These are phyloP conservation scores for Coemansia erecta DNA, from an alignment of 192 early-diverging fungal species.

Conservation along the genomic window DNA sequence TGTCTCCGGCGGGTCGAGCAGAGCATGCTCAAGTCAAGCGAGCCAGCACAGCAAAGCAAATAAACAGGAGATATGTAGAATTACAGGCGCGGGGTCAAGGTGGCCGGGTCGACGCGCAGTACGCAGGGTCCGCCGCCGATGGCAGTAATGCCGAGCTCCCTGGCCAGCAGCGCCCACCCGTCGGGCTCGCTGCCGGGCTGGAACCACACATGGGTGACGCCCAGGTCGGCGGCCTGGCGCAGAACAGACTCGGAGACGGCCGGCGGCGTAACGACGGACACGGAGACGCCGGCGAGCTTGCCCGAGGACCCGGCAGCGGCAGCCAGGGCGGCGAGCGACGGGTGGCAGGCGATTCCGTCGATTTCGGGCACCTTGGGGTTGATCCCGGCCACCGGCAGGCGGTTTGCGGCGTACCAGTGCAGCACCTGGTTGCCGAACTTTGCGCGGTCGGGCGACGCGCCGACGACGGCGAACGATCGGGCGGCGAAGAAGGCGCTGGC, in stretches of 20 bases:
- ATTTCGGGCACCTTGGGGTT: slow-evolving; percentile 19
- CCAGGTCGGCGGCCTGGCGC: slow-evolving; percentile 11
- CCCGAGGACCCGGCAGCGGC: not conserved
- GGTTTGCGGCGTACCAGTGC: slow-evolving; percentile 59
- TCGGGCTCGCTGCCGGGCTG: slow-evolving; percentile 43
- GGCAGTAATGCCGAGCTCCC: slow-evolving; percentile 11
- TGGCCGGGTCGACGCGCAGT: slow-evolving; percentile 12
- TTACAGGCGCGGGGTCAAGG: not conserved
- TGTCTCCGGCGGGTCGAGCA: not conserved
- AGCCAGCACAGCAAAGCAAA: too few relatives aligned
- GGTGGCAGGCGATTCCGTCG: slow-evolving; percentile 15
- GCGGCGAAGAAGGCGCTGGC: slow-evolving; percentile 55
- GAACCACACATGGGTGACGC: slow-evolving; percentile 30
- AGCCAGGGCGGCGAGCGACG: slow-evolving; percentile 17
- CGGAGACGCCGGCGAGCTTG: not conserved
- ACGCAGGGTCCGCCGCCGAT: slow-evolving; percentile 32
- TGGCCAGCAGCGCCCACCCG: slow-evolving; percentile 7
- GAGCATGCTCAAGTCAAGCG: not conserved
- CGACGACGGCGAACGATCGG: slow-evolving; percentile 69
- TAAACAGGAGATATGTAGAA: too few relatives aligned
- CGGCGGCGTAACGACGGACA: slow-evolving; percentile 36
- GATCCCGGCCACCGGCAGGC: slow-evolving; percentile 17
- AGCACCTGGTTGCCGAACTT: slow-evolving; percentile 89
- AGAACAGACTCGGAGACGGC: slow-evolving; percentile 14
- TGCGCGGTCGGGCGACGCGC: slow-evolving; percentile 64